These are phyloP conservation scores for Gaertneriomyces sp. DNA, from an alignment of 192 early-diverging fungal genomes.

Conservation along the genomic window DNA sequence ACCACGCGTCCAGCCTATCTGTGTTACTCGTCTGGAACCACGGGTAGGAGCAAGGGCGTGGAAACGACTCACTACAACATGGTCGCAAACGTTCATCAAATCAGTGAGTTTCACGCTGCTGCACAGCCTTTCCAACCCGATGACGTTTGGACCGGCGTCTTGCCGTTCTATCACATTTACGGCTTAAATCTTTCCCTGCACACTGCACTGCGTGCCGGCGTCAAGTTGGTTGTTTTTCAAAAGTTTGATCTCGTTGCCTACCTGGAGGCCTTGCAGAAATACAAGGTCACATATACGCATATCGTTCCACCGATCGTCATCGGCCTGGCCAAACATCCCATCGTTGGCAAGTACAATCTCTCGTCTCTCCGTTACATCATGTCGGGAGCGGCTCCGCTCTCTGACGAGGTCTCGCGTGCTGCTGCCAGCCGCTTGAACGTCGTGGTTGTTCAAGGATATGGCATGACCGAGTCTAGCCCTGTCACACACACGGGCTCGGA, in stretches of 20 bases:
- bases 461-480: constrained; percentile 70
- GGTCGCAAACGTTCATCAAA: constrained; percentile 68
- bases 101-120: constrained; percentile 7
- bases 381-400: constrained; percentile 80
- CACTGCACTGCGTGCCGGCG: constrained; percentile 40
- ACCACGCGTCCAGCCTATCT: constrained; percentile 52
- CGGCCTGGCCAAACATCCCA: constrained; percentile 70
- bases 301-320: constrained; percentile 73
- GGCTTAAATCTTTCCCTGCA: constrained; percentile 31
- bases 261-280: constrained; percentile 62
- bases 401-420: constrained; percentile 58
- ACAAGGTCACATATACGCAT: constrained; percentile 56
- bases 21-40: constrained; percentile 72
- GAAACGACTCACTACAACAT: constrained; percentile 76
- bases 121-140: neutral
- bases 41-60: constrained; percentile 64
- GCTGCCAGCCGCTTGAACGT: constrained; percentile 50
- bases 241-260: constrained; percentile 69
- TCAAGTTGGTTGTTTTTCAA: constrained; percentile 66
- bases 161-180: constrained; percentile 61
- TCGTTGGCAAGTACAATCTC: constrained; percentile 71
- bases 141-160: constrained; percentile 46
- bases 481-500: constrained; percentile 40
- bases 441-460: constrained; percentile 63
- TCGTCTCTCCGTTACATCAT: constrained; percentile 57